These are phyloP conservation scores for Cutaneotrichosporon dermatis DNA, from an alignment of 1,284 basidiomycete species.

Conservation along the genomic window DNA sequence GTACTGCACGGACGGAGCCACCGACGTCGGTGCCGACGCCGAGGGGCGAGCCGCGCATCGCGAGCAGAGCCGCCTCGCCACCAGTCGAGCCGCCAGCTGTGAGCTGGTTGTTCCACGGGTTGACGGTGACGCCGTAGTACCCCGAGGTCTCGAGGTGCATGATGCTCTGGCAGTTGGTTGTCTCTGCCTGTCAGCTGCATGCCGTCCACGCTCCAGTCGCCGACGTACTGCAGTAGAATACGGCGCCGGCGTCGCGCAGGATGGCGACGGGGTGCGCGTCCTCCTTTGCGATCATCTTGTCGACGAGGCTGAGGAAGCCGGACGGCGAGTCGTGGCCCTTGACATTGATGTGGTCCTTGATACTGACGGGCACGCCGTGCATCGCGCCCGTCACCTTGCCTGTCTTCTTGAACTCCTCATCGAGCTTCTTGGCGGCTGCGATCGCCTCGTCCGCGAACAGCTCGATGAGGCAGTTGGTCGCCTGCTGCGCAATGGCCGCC, in stretches of 20 bases:
- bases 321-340: slow-evolving; percentile 38
- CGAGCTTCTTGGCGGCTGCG: slow-evolving; percentile 58
- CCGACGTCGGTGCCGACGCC: slow-evolving; percentile 50
- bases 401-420: slow-evolving; percentile 54
- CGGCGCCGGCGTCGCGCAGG: slow-evolving; percentile 28
- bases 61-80: slow-evolving; percentile 50
- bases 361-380: slow-evolving; percentile 60
- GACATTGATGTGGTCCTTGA: slow-evolving; percentile 53
- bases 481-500: slow-evolving; percentile 26
- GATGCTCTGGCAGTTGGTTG: slow-evolving; percentile 23
- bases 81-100: slow-evolving; percentile 47
- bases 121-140: slow-evolving; percentile 42
- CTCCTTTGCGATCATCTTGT: slow-evolving; percentile 15
- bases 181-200: slow-evolving; percentile 9
- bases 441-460: slow-evolving; percentile 62
- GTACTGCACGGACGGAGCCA: slow-evolving; percentile 33
- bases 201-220: not conserved
- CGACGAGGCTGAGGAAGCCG: slow-evolving; percentile 21
- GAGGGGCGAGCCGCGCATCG: slow-evolving; percentile 30
- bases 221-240: slow-evolving; percentile 18
- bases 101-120: slow-evolving; percentile 46
- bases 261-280: slow-evolving; percentile 17
- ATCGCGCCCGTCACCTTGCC: slow-evolving; percentile 55
- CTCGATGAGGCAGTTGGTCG: slow-evolving; percentile 66
- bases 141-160: slow-evolving; percentile 30